Base-by-base conservation (phyloP, 441 rosid species). In the Eutrema salsugineum region DNA sequence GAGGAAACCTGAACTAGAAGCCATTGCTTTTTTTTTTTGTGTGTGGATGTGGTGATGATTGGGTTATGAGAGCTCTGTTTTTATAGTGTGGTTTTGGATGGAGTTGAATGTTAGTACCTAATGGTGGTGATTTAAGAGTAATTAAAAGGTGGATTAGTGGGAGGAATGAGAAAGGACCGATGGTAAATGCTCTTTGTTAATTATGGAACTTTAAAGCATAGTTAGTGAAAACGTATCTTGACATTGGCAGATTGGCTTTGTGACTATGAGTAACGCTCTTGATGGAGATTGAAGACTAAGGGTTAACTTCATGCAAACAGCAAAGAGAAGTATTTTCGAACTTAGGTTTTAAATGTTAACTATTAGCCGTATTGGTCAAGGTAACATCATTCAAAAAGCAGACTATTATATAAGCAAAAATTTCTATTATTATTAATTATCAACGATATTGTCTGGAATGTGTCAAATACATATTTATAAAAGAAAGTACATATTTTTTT, bases 1-100 rank as follows among this genome's bases (percentile, higher is more conserved):
- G 39, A 69, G 66, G 55, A 63, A 54, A 55, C 47, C 11, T n/a
- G 40, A 6, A 47, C 20, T 69, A 44, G 66, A 76, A 63, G 66
- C 42, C 79, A 76, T 69, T 40, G 3, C n/a, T 56, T 38, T 3
- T 53, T 19, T 19, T 10, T 27, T 3, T 43, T 22, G 6, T 0
- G 51, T 53, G 55, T 50, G 33, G 65, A n/a, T 39, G 62, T 58
- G 47, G 17, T 48, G 69, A 27, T n/a, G 44, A 11, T 54, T 64
- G 24, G 11, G 56, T 43, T 32, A 11, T 16, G 38, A 22, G 70
- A 63, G 57, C 24, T 54, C 3, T 16, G 20, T 22, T 28, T 67
- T 42, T 67, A 55, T 68, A 71, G 42, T 38, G 68, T 39, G 51
- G 16, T 51, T 70, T 38, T 28, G 14, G 28, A 47, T 48, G 12